Base-by-base conservation (phyloP, 192 early-diverging fungal species). In the Mortierella hygrophila region DNA sequence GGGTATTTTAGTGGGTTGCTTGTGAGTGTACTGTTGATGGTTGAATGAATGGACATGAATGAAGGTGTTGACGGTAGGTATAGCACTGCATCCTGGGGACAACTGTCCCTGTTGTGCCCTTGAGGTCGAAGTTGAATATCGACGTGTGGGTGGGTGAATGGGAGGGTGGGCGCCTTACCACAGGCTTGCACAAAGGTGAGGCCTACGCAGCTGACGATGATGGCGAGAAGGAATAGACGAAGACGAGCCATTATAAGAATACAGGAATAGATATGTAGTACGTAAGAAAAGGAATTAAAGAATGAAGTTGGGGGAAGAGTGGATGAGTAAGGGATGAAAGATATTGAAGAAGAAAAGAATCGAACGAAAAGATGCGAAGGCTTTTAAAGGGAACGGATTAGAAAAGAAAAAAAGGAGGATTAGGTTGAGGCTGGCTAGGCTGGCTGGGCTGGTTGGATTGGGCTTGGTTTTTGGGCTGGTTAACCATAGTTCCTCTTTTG, bases 181-280 rank as follows among this genome's bases (percentile, higher is more conserved):
- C 83, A 85, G 42, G 83, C 78, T 20, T 76, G 77, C 42, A 85
- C 83, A 41, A 16, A 38, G 16, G 69, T 26, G 26, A 80, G n/a
- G 26, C 74, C 37, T 40, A 63, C 57, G 63, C 35, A 80, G 41
- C 40, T 65, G 49, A 79, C 16, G 15, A 71, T 42, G 9, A 85
- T 70, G 35, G 69, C 78, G 6, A 85, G 38, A 4, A 85, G 35
- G 8, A 55, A 49, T 49, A 76, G 15, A 20, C 10, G 15, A 10
- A 83, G 44, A 44, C 72, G 82, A 20, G 82, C 77, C 76, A 84
- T 79, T 29, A 20, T 52, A 32, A 6, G 55, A n/a, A 46, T 47
- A 35, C n/a, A 74, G 23, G 57, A 3, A 71, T n/a, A 52, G 13
- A 20, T n/a, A 32, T 15, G 13, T 38, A 26, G 55, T 21, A 21